A percentile compares a stretch with the other conserved stretches of the same genome.
Evolutionary conservation across 768 basidiomycete genomes (phyloP).

Genomic region (Tulasnella sp.): DNA sequence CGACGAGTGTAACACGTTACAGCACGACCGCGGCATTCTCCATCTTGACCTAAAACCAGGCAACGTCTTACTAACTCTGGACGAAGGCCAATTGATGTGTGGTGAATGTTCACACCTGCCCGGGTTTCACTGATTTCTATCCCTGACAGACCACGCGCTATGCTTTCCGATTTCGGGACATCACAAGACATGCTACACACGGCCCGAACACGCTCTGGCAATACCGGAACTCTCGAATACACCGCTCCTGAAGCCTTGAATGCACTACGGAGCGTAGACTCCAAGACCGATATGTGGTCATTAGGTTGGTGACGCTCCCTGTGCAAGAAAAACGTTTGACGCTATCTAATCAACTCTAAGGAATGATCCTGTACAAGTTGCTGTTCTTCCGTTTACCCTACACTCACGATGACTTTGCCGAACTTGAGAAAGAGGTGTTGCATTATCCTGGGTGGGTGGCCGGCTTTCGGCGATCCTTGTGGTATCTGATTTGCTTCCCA

Average conservation of each 20-base stretch:
- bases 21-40: constrained; percentile 76
- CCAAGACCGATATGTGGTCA: constrained; percentile 94
- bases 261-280: constrained; percentile 54
- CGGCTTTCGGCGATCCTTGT: neutral
- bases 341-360: constrained; percentile 12
- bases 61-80: constrained; percentile 85
- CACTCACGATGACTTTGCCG: constrained; percentile 56
- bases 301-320: constrained; percentile 41
- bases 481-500: neutral
- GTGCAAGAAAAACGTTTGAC: neutral
- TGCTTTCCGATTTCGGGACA: constrained; percentile 94
- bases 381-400: constrained; percentile 87
- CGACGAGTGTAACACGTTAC: neutral
- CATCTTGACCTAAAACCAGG: constrained; percentile 92
- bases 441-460: constrained; percentile 55
- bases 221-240: constrained; percentile 90
- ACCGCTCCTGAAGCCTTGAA: constrained; percentile 80
- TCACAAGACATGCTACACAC: constrained; percentile 79
- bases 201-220: constrained; percentile 62
- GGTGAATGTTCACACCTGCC: constrained; percentile 21
- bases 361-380: constrained; percentile 85
- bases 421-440: constrained; percentile 59
- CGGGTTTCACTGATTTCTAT: neutral
- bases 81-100: constrained; percentile 71
- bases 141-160: constrained; percentile 65